These are phyloP conservation scores for Golubevia pallescens DNA, from an alignment of 1,284 basidiomycete species.

Conservation along the genomic window DNA sequence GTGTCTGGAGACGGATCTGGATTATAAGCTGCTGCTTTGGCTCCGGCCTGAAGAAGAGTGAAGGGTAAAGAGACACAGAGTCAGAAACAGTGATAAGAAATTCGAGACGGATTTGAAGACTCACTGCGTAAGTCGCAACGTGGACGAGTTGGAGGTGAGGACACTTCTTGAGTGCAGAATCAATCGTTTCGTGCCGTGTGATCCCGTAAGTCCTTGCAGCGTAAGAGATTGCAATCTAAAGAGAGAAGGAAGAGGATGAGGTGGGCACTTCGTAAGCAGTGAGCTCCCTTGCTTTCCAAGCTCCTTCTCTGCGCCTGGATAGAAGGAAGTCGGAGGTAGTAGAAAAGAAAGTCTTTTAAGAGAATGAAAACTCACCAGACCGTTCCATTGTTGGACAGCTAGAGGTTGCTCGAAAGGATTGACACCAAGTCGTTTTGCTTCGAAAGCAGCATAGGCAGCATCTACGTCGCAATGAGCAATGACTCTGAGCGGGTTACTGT, in stretches of 20 bases:
- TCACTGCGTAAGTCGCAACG: constrained; percentile 39
- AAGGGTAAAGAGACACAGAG: neutral
- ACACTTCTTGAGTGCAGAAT: constrained; percentile 40
- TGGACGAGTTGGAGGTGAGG: constrained; percentile 40
- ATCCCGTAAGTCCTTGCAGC: constrained; percentile 89
- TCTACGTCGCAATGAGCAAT: constrained; percentile 82
- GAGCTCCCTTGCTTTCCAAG: too few relatives aligned
- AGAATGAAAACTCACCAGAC: constrained; percentile 52
- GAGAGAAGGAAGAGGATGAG: neutral
- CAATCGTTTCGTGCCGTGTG: constrained; percentile 68
- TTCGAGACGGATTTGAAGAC: neutral
- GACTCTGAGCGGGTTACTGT: constrained; percentile 66
- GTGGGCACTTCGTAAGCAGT: too few relatives aligned
- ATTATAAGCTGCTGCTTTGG: constrained; percentile 42
- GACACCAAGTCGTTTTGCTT: constrained; percentile 79
- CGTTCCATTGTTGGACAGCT: constrained; percentile 91
- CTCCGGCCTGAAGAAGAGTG: constrained; percentile 66
- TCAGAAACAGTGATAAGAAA: neutral
- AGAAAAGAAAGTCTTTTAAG: neutral
- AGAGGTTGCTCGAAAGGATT: constrained; percentile 76
- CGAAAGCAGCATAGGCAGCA: constrained; percentile 71
- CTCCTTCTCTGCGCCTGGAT: too few relatives aligned
- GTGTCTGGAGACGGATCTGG: constrained; percentile 41
- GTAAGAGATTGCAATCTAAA: constrained; percentile 89
- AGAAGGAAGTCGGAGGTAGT: too few relatives aligned